These are phyloP conservation scores for Phylloporus scabripes DNA, from an alignment of 768 basidiomycete genomes.

Conservation along the genomic window DNA sequence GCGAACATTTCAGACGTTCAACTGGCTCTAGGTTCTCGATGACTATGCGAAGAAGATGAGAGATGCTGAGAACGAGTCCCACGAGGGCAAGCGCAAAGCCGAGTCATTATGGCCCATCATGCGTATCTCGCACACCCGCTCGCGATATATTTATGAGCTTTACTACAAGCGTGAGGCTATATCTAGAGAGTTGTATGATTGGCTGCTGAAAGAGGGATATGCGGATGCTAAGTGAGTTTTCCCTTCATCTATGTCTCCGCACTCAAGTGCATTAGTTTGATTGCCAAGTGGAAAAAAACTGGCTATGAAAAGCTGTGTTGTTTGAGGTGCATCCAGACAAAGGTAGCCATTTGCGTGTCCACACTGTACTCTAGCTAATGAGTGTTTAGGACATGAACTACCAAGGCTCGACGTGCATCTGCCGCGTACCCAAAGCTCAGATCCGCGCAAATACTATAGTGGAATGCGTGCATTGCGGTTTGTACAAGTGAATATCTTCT, in stretches of 20 bases:
- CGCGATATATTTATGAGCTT: conserved; percentile 94
- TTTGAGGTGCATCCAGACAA: conserved; percentile 92
- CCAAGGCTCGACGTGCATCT: conserved; percentile 96
- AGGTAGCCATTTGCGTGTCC: conserved; percentile 37
- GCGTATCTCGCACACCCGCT: conserved; percentile 94
- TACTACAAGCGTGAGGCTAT: conserved; percentile 99
- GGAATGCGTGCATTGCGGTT: conserved; percentile 96
- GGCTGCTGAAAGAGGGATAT: conserved; percentile 95
- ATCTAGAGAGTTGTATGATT: conserved; percentile 89
- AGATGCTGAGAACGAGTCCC: conserved; percentile 96
- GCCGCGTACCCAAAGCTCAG: conserved; percentile 93
- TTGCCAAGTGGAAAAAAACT: conserved; percentile 99
- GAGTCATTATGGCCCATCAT: conserved; percentile 97
- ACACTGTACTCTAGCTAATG: conserved; percentile 8
- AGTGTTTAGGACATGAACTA: conserved; percentile 91
- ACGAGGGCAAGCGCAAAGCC: conserved; percentile 95
- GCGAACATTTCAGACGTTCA: background rate
- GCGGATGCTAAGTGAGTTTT: conserved; percentile 86
- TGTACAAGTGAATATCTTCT: conserved; percentile 29
- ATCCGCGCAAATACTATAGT: conserved; percentile 87
- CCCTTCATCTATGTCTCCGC: background rate
- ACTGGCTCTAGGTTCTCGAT: conserved; percentile 69
- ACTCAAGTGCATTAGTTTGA: conserved; percentile 50
- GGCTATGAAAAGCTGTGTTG: conserved; percentile 99
- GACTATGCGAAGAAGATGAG: conserved; percentile 99